A percentile compares a stretch with the other conserved stretches of the same genome.
Evolutionary conservation across 2,329 filamentous ascomycete genomes (phyloP).

Genomic region (Alternaria ventricosa): DNA sequence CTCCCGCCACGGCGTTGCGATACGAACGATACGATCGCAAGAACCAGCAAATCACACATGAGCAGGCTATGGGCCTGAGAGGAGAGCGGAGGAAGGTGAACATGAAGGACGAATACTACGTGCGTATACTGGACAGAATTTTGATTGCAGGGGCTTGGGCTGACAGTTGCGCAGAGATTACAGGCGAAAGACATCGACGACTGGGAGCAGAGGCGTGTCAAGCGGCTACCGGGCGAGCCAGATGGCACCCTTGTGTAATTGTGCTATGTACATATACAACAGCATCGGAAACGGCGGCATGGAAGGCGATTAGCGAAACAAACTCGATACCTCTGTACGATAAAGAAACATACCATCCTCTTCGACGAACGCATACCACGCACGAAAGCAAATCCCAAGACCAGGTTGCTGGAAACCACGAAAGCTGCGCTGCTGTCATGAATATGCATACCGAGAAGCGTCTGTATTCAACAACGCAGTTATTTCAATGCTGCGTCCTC

Average conservation of each 20-base stretch:
- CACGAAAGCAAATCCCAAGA: too few species aligned
- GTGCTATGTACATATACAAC: neutral
- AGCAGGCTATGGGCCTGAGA: constrained; percentile 85
- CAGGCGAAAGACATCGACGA: constrained; percentile 90
- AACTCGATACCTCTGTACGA: neutral
- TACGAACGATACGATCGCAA: constrained; percentile 94
- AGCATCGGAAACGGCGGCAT: constrained; percentile 9
- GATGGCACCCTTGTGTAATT: constrained; percentile 72
- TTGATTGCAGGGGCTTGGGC: neutral
- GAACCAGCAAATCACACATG: constrained; percentile 81
- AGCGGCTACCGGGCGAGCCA: constrained; percentile 85
- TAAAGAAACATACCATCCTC: too few species aligned
- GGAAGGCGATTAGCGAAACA: neutral
- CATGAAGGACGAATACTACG: constrained; percentile 87
- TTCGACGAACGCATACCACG: neutral
- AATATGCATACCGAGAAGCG: fast-evolving
- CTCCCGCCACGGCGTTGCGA: constrained; percentile 88
- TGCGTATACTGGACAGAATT: constrained; percentile 54
- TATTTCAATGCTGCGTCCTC: neutral
- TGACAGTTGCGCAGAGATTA: constrained; percentile 63
- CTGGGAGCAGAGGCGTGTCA: constrained; percentile 96
- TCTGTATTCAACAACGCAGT: neutral
- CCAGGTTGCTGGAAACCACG: neutral
- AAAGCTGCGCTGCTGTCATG: neutral
- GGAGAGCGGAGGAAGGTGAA: constrained; percentile 74